phyloP scores from a whole-genome alignment of 495 filamentous ascomycete species.

The Lasiosphaeria miniovina region DNA sequence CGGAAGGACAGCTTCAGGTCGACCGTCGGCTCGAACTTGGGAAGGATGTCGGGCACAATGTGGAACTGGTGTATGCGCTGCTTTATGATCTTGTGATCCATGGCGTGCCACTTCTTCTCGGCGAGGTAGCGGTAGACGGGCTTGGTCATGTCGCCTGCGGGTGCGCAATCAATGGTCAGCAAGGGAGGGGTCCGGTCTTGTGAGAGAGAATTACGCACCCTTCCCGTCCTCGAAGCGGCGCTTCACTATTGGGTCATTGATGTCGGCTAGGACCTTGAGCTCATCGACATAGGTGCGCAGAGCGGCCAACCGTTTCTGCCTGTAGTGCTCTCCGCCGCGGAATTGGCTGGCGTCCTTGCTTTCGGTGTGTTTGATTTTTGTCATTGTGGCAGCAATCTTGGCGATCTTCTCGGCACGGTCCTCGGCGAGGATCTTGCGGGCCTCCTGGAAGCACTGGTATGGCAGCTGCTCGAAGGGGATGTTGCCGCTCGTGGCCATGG shows the following conservation, averaged over 20 bases:
- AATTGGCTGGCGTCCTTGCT: constrained; percentile 55
- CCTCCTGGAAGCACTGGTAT: constrained; percentile 97
- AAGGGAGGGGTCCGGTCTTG: background rate
- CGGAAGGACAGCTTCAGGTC: constrained; percentile 80
- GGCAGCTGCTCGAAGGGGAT: constrained; percentile 90
- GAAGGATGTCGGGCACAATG: constrained; percentile 90
- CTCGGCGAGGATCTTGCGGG: constrained; percentile 71
- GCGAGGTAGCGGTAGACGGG: constrained; percentile 93
- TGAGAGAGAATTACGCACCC: constrained; percentile 53
- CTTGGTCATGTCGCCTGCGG: constrained; percentile 85
- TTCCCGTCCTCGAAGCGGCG: constrained; percentile 89
- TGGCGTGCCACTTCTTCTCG: constrained; percentile 74
- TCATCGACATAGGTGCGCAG: constrained; percentile 72
- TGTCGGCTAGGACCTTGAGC: constrained; percentile 85
- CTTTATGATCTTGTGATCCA: constrained; percentile 69
- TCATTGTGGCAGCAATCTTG: constrained; percentile 57
- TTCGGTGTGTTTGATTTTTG: constrained; percentile 58
- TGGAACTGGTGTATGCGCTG: constrained; percentile 88
- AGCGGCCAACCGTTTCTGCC: constrained; percentile 63
- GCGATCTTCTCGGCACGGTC: constrained; percentile 81
- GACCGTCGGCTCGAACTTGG: constrained; percentile 70
- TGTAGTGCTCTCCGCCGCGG: constrained; percentile 55
- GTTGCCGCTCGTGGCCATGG: constrained; percentile 62
- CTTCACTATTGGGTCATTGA: constrained; percentile 95
- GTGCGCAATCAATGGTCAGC: constrained; percentile 17